Base-by-base conservation (phyloP, 768 basidiomycete genomes). In the Cyathus striatus region DNA sequence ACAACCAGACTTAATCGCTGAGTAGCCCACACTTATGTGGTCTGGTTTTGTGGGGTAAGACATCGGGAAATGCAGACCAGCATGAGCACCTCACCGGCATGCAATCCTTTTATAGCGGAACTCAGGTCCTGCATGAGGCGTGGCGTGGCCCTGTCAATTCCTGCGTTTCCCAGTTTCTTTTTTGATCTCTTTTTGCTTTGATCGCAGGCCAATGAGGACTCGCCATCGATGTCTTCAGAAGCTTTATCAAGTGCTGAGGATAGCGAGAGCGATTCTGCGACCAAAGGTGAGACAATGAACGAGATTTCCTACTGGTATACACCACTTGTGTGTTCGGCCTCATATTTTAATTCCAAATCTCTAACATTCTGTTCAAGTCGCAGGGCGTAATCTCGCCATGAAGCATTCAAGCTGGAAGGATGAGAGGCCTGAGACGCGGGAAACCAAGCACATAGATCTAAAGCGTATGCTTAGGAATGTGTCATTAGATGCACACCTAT, bases 391-490 rank as follows among this genome's bases (percentile, higher is more conserved):
- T 50, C 59, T 35, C 64, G 65, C 75, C 75, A 77, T 22, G 51
- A 52, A 12, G 47, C 46, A 10, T 62, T 61, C 16, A 47, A 23
- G 32, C 43, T 49, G 37, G 54, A 47, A 23, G 56, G 45, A 27
- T 46, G 34, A 13, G 55, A 44, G 13, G 27, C 44, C 13, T n/a
- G n/a, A n/a, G 56, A 50, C 4, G 61, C 34, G 16, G 61, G 53
- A 50, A 75, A 73, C 23, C 45, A 54, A 5, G 58, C 49, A 25
- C 57, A 61, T 24, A 79, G 55, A 47, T 73, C 66, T 10, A 71
- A 59, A 18, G 72, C 60, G 54, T 72, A 76, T 37, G 70, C 77
- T n/a, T n/a, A n/a, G n/a, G n/a, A n/a, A n/a, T 78, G 39, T 34
- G 42, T 23, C 17, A 18, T 7, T 18, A 6, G 17, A 10, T 18